A percentile compares a stretch with the other conserved stretches of the same genome.
These are phyloP conservation scores for Aspergillus quadricinctus DNA, from an alignment of 2,329 filamentous ascomycete genomes.

Conservation along the genomic window DNA sequence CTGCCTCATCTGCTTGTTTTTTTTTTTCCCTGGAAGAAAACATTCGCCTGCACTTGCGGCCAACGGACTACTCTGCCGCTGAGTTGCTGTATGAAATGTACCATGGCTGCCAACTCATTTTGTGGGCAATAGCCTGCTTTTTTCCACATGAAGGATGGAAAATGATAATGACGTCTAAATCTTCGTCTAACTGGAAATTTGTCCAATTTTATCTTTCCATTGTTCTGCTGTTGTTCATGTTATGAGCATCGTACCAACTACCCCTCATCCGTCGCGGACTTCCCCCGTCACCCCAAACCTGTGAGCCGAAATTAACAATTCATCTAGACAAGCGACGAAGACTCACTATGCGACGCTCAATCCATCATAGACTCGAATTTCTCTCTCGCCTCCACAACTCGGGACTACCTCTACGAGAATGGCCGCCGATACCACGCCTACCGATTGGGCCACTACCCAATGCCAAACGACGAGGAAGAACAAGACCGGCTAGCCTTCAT, in stretches of 20 bases:
- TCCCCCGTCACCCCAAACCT: not conserved
- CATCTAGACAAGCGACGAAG: slow-evolving; percentile 31
- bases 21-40: not conserved
- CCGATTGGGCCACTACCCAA: slow-evolving; percentile 38
- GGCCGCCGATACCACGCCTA: slow-evolving; percentile 43
- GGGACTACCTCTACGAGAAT: slow-evolving; percentile 38
- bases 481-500: slow-evolving; percentile 40
- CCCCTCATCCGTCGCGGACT: not conserved
- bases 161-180: not conserved
- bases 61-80: not conserved
- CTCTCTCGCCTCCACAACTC: slow-evolving; percentile 37
- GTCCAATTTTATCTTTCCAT: not conserved
- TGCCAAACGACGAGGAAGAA: slow-evolving; percentile 43
- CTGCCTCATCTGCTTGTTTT: not conserved
- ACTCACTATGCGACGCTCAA: slow-evolving; percentile 28
- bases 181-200: not conserved
- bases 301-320: slow-evolving; percentile 3
- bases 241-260: not conserved
- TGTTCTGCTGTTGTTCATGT: not conserved
- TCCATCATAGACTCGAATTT: slow-evolving; percentile 39
- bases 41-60: not conserved
- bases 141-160: not conserved
- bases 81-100: not conserved
- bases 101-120: not conserved
- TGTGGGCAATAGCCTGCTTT: not conserved